These are phyloP conservation scores for Colletotrichum acutatum DNA, from an alignment of 2,329 filamentous ascomycete species.

Conservation along the genomic window DNA sequence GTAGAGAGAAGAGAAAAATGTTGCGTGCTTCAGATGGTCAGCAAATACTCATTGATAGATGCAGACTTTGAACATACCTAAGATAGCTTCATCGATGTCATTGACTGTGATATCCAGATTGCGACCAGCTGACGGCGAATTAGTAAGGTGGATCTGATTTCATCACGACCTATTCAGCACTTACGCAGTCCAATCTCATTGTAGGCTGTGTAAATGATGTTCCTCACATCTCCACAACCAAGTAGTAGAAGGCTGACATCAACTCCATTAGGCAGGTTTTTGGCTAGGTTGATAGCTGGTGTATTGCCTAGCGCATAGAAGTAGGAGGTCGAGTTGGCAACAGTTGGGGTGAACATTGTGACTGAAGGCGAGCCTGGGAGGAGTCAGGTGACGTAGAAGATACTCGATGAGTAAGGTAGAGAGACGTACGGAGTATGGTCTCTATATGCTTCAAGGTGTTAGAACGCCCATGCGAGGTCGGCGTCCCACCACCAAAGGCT, in stretches of 20 bases:
- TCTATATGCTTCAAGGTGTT: neutral
- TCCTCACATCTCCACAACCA: conserved; percentile 66
- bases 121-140: conserved; percentile 45
- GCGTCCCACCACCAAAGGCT: neutral
- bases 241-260: conserved; percentile 63
- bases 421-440: neutral
- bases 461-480: neutral
- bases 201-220: conserved; percentile 65
- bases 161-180: conserved; percentile 34
- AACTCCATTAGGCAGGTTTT: conserved; percentile 59
- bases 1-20: conserved; percentile 60
- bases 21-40: conserved; percentile 60
- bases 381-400: neutral
- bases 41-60: neutral
- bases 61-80: conserved; percentile 52
- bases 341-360: conserved; percentile 51
- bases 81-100: conserved; percentile 59
- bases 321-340: conserved; percentile 44
- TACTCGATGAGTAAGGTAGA: neutral
- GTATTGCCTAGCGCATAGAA: conserved; percentile 66
- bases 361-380: neutral
- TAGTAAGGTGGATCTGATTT: conserved; percentile 30
- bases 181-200: conserved; percentile 50
- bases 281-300: conserved; percentile 61
- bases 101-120: conserved; percentile 67